phyloP scores from a whole-genome alignment of 2,329 filamentous ascomycete genomes.

The Davidsoniella australis region DNA sequence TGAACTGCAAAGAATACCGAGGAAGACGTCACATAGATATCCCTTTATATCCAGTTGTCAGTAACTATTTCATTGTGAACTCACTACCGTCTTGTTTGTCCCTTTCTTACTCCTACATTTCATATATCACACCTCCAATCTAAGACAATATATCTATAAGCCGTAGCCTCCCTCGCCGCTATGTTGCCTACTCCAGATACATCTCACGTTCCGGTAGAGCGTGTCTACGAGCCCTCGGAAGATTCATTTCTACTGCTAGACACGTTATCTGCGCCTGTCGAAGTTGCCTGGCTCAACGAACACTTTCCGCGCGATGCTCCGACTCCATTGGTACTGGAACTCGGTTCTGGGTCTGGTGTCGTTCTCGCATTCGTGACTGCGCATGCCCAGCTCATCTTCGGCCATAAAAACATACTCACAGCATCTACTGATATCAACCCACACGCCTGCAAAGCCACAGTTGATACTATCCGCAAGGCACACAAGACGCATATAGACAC shows the following conservation, averaged over 20 bases:
- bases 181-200: constrained; percentile 95
- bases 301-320: constrained; percentile 35
- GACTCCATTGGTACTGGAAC: constrained; percentile 56
- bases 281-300: constrained; percentile 48
- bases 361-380: constrained; percentile 79
- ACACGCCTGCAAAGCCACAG: constrained; percentile 64
- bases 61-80: background rate
- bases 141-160: background rate
- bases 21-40: background rate
- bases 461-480: constrained; percentile 40
- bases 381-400: constrained; percentile 56
- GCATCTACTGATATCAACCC: constrained; percentile 72
- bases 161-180: constrained; percentile 1
- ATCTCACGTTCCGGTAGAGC: constrained; percentile 72
- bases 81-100: background rate
- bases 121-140: background rate
- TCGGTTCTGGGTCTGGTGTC: constrained; percentile 83
- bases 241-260: constrained; percentile 91
- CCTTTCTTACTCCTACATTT: background rate
- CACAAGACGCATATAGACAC: background rate
- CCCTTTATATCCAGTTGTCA: background rate
- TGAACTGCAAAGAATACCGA: too few relatives aligned
- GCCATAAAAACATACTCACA: constrained; percentile 49
- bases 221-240: constrained; percentile 88
- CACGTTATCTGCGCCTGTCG: constrained; percentile 57